A percentile compares a stretch with the other conserved stretches of the same genome.
Conservation (phyloP, 257 asterid species). For the Capsicum chinense region DNA sequence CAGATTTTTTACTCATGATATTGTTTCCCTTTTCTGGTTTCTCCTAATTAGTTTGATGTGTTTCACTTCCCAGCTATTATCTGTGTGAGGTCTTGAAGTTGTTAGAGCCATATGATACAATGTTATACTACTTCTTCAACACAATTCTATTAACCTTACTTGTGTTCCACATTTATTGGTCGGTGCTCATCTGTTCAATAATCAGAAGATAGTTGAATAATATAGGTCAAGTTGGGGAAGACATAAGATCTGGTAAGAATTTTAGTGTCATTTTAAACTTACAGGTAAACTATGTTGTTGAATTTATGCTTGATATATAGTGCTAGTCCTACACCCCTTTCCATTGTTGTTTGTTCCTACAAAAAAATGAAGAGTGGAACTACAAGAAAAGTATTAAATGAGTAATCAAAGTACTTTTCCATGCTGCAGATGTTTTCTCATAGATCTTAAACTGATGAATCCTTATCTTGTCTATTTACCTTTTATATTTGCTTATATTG, state of each 20-base stretch:
- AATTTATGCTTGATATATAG: slow-evolving; percentile 12
- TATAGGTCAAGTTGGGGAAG: too few species aligned
- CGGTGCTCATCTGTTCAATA: too few species aligned
- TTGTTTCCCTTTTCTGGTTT: slow-evolving; percentile 47
- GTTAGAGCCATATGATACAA: too few species aligned
- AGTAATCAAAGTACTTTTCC: neutral
- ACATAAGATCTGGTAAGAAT: too few species aligned
- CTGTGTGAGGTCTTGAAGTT: neutral
- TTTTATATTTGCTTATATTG: too few species aligned
- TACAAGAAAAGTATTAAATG: neutral
- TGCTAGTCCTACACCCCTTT: neutral
- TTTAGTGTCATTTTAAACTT: too few species aligned
- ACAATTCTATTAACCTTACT: too few species aligned
- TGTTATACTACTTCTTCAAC: too few species aligned
- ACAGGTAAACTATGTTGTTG: neutral
- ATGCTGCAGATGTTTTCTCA: neutral
- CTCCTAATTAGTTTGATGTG: neutral
- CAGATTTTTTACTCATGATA: neutral
- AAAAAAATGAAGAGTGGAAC: neutral
- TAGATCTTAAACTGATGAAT: neutral
- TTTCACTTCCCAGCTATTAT: too few species aligned
- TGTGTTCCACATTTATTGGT: too few species aligned
- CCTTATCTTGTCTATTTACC: too few species aligned
- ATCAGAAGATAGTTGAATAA: too few species aligned
- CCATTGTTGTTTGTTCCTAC: neutral